Percentiles rank a stretch among this genome's conserved stretches.
phyloP scores from a whole-genome alignment of 2,329 filamentous ascomycete species.

The Talaromyces sp. region DNA sequence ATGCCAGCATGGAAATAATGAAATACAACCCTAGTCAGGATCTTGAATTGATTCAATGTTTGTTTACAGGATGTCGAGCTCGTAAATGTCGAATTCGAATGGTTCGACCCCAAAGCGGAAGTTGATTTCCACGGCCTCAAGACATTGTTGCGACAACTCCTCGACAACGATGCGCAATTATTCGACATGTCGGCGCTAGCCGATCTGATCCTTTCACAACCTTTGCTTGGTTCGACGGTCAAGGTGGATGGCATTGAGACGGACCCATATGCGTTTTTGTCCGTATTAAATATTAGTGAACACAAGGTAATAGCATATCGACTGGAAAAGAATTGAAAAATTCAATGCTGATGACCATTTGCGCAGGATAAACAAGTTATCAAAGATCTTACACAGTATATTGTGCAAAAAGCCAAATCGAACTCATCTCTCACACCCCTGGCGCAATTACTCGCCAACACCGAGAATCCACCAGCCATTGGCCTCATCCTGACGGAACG shows the following conservation, averaged over 20 bases:
- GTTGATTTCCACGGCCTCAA: constrained; percentile 96
- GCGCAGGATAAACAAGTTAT: constrained; percentile 66
- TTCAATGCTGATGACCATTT: background rate
- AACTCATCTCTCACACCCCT: constrained; percentile 57
- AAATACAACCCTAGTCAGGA: too few relatives aligned
- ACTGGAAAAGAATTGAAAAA: background rate
- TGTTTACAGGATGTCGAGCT: constrained; percentile 72
- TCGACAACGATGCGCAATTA: constrained; percentile 80
- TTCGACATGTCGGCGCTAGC: constrained; percentile 85
- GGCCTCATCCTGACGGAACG: constrained; percentile 89
- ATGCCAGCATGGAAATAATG: background rate
- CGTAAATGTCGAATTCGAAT: constrained; percentile 96
- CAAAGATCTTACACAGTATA: constrained; percentile 67
- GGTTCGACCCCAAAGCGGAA: constrained; percentile 88
- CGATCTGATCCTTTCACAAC: constrained; percentile 82
- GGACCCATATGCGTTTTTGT: constrained; percentile 90
- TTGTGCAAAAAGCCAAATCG: constrained; percentile 54
- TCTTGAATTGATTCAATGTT: background rate
- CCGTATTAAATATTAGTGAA: constrained; percentile 75
- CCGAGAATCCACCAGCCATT: constrained; percentile 55
- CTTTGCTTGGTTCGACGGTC: constrained; percentile 85
- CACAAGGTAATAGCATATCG: constrained; percentile 52
- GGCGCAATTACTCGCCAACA: constrained; percentile 54
- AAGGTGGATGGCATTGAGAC: constrained; percentile 95
- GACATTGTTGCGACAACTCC: constrained; percentile 80